Evolutionary conservation across 805 yeast genomes (phyloP), one percentile per base, ranked within the genome.

Genomic region (Saturnispora bothae): DNA sequence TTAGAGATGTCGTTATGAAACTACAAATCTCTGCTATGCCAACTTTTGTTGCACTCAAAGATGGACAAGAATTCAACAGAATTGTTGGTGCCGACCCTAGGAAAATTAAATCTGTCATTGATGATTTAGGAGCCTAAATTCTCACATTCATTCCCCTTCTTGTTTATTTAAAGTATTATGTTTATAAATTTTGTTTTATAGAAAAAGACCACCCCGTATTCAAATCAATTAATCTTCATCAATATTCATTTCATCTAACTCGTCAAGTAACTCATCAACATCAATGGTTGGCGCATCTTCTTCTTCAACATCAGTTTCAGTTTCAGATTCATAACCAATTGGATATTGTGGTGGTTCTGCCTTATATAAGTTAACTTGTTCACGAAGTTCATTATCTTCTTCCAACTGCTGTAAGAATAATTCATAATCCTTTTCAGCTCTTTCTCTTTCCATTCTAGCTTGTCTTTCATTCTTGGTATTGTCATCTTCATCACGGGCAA

Each of bases 361-460:
- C 65, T 86, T 92, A 68, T 92, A 92, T 53, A 92, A 54, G 57
- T 92, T 89, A 60, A 92, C 76, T 33, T 85, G 76, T 52, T 81
- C 86, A 68, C 98, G 82, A 58, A 92, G 72, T 58, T 92, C 98
- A 39, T 78, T 78, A 63, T 92, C 98, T 63, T 92, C 97, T 67
- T 92, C 98, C 58, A 92, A 75, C 60, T 92, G 96, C 65, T 85
- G 96, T 64, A 92, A 73, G 83, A 92, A 92, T 48, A 80, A 56
- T 65, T 89, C 98, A 65, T 85, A 92, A 63, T 89, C 98, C 61
- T 76, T 78, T 63, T 89, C 96, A 4, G 94, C 95, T 51, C 83
- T 73, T 59, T 85, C 97, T 51, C 76, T 77, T 46, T 86, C 96
- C 61, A 83, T 92, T 66, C 74, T 81, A 40, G 84, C 88, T 46